Conservation (phyloP, 148 eudicot species). For the Chenopodium suecicum region DNA sequence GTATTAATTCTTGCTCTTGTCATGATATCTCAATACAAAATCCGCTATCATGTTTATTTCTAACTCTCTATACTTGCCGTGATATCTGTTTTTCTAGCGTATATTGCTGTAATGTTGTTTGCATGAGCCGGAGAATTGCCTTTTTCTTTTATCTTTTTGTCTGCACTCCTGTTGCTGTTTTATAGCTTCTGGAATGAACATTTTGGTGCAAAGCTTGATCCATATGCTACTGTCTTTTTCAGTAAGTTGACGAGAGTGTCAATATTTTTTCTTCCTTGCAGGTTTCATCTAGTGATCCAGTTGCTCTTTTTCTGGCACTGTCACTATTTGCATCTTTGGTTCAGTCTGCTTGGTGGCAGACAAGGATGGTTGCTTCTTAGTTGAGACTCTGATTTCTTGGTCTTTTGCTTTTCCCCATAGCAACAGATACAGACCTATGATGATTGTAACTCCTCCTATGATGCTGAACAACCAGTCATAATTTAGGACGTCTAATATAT, state of each 20-base stretch:
- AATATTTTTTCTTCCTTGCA: constrained; percentile 9
- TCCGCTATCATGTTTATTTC: not conserved
- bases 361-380: constrained; percentile 25
- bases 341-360: constrained; percentile 23
- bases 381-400: constrained; percentile 24
- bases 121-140: constrained; percentile 14
- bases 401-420: constrained; percentile 47
- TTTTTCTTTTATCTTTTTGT: not conserved
- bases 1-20: not conserved
- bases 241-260: constrained; percentile 5
- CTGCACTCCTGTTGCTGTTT: constrained; percentile 6
- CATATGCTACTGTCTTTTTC: constrained; percentile 9
- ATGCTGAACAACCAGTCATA: constrained; percentile 34
- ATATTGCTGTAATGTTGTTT: not conserved
- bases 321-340: constrained; percentile 25
- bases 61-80: not conserved
- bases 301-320: constrained; percentile 7
- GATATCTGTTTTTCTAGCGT: not conserved
- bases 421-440: constrained; percentile 45
- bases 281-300: constrained; percentile 20
- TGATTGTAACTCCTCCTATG: constrained; percentile 38
- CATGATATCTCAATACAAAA: not conserved
- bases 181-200: constrained; percentile 4
- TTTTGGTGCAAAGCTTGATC: not conserved
- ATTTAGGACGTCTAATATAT: constrained; percentile 9